These are phyloP conservation scores for Apophysomyces sp. DNA, from an alignment of 371 early-diverging fungal species.

Conservation along the genomic window DNA sequence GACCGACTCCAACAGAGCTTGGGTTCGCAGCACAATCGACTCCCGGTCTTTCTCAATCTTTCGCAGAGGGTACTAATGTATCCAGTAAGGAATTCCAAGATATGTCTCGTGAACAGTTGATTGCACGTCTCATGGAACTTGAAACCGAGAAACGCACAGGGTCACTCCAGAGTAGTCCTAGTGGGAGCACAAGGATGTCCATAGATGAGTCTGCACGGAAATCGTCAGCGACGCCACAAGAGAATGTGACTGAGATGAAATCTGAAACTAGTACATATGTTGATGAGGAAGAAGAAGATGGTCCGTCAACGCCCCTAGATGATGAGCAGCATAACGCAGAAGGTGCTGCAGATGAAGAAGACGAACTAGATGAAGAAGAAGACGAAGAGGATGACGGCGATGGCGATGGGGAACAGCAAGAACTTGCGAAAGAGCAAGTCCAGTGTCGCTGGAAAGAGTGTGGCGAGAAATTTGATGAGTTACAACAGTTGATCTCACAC, in stretches of 20 bases:
- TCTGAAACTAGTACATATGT: conserved; percentile 20
- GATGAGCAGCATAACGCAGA: neutral
- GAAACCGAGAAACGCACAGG: conserved; percentile 26
- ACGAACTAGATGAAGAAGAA: conserved; percentile 17
- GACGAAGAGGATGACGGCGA: conserved; percentile 16
- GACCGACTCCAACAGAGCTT: conserved; percentile 6
- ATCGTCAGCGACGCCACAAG: neutral
- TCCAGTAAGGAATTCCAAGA: conserved; percentile 20
- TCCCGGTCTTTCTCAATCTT: conserved; percentile 9
- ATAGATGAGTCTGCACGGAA: neutral
- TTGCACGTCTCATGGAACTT: conserved; percentile 24
- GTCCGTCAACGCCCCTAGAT: conserved; percentile 16
- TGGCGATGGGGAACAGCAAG: conserved; percentile 2
- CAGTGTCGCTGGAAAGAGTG: conserved; percentile 66
- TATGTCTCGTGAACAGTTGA: conserved; percentile 29
- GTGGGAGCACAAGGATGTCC: neutral
- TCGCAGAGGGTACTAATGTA: conserved; percentile 9
- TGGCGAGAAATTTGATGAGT: conserved; percentile 36
- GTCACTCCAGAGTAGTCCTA: neutral
- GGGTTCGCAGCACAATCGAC: conserved; percentile 6
- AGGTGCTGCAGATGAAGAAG: conserved; percentile 3
- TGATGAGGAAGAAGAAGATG: conserved; percentile 23
- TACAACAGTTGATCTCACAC: conserved; percentile 57
- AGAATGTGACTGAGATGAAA: conserved; percentile 12
- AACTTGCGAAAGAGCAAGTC: conserved; percentile 5